These are phyloP conservation scores for Uronychia binucleata DNA, from an alignment of 73 alveolate genomes.

Conservation along the genomic window DNA sequence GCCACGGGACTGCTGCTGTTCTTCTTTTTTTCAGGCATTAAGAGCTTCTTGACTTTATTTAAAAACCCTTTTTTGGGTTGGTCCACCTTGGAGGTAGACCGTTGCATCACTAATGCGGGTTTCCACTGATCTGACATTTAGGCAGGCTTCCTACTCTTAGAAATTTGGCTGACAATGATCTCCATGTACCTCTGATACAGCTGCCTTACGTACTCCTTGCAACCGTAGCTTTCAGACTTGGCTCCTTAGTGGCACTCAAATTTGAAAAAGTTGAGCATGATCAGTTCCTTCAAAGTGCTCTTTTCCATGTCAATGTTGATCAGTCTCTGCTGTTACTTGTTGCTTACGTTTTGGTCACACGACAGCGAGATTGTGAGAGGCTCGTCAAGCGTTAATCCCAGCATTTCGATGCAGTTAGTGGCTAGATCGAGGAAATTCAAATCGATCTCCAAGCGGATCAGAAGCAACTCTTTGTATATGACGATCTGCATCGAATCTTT, in stretches of 20 bases:
- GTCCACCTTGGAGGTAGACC: background rate
- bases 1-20: background rate
- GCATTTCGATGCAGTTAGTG: slow-evolving; percentile 15
- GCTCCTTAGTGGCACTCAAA: slow-evolving; percentile 37
- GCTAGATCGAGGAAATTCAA: slow-evolving; percentile 41
- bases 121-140: background rate
- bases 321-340: too few relatives aligned
- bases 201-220: slow-evolving; percentile 4
- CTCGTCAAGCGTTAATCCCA: slow-evolving; percentile 57
- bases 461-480: slow-evolving; percentile 35
- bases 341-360: slow-evolving; percentile 37
- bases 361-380: slow-evolving; percentile 35
- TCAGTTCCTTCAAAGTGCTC: slow-evolving; percentile 9
- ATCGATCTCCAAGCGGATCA: slow-evolving; percentile 57
- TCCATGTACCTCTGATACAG: background rate
- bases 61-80: background rate
- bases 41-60: background rate
- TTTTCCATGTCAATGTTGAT: slow-evolving; percentile 13
- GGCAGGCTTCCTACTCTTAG: background rate
- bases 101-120: background rate
- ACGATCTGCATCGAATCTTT: slow-evolving; percentile 27
- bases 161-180: background rate
- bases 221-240: slow-evolving; percentile 1
- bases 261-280: slow-evolving; percentile 16
- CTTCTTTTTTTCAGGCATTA: slow-evolving; percentile 1